phyloP scores from a whole-genome alignment of 1,284 basidiomycete species.

The Laetiporus sulphureus region DNA sequence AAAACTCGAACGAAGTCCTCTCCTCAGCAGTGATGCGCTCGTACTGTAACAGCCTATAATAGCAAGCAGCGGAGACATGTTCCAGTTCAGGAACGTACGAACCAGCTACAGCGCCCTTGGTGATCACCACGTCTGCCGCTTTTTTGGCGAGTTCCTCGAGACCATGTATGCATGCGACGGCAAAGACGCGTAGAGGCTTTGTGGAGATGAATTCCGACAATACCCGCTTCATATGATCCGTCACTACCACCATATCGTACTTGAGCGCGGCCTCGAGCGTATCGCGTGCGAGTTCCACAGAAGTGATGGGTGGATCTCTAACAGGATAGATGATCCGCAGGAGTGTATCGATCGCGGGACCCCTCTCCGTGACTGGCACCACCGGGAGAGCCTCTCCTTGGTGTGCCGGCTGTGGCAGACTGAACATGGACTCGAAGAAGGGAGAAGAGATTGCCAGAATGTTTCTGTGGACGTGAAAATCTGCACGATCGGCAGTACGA shows the following conservation, averaged over 20 bases:
- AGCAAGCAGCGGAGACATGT: conserved; percentile 6
- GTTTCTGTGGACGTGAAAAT: conserved; percentile 12
- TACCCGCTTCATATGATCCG: not conserved
- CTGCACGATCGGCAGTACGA: conserved; percentile 8
- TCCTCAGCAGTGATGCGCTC: too few relatives aligned
- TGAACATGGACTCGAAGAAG: conserved; percentile 14
- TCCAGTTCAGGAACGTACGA: conserved; percentile 11
- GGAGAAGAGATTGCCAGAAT: conserved; percentile 14
- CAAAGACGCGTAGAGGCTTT: conserved; percentile 25
- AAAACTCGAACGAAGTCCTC: too few relatives aligned
- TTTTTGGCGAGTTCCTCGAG: not conserved
- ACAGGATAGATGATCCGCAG: conserved; percentile 13
- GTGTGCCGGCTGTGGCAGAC: conserved; percentile 9
- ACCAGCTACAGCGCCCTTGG: not conserved
- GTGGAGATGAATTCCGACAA: not conserved
- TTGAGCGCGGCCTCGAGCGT: conserved; percentile 11
- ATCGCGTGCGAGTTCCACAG: not conserved
- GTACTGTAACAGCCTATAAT: conserved; percentile 9
- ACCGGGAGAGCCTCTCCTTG: conserved; percentile 1
- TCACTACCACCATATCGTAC: conserved; percentile 7
- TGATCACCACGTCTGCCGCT: not conserved
- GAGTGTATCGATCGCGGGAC: conserved; percentile 10
- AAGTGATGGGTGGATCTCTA: conserved; percentile 1
- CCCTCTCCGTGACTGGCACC: conserved; percentile 12
- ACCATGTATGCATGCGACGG: conserved; percentile 10